Evolutionary conservation across 202 grass and related monocot genomes (phyloP).

Genomic region (Setaria italica): DNA sequence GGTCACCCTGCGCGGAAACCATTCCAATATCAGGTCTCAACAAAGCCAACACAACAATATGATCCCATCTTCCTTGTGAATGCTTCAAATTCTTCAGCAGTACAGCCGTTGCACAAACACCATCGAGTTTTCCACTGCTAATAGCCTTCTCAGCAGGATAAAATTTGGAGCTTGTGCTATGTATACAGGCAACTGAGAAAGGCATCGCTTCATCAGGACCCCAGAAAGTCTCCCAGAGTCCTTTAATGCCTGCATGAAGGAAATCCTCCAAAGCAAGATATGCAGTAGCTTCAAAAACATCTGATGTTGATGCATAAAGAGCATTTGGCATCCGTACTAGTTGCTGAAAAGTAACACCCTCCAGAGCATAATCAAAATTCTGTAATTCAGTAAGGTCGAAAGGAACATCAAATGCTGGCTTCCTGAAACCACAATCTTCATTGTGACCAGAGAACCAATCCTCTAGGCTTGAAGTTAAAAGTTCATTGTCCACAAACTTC

Average conservation of each 20-base stretch:
- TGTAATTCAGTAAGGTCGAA: conserved; percentile 82
- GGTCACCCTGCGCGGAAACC: conserved; percentile 60
- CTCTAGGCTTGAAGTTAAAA: conserved; percentile 78
- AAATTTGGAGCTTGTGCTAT: conserved; percentile 94
- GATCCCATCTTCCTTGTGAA: conserved; percentile 91
- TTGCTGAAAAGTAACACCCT: conserved; percentile 91
- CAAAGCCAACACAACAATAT: conserved; percentile 82
- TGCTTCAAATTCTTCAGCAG: conserved; percentile 73
- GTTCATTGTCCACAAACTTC: conserved; percentile 93
- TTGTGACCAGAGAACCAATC: conserved; percentile 80
- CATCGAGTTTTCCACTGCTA: conserved; percentile 79
- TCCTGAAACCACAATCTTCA: conserved; percentile 60
- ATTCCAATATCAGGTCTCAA: conserved; percentile 88
- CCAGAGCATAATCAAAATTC: conserved; percentile 92
- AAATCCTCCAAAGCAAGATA: conserved; percentile 98
- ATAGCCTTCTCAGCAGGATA: conserved; percentile 98
- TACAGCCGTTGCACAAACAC: conserved; percentile 85
- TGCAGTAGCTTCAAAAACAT: conserved; percentile 80
- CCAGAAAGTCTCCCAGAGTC: conserved; percentile 96
- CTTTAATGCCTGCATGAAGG: conserved; percentile 87
- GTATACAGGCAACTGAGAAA: conserved; percentile 96
- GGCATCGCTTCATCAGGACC: conserved; percentile 79
- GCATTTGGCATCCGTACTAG: conserved; percentile 94
- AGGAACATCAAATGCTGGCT: conserved; percentile 73
- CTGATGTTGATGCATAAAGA: conserved; percentile 79